A percentile compares a stretch with the other conserved stretches of the same genome.
phyloP scores from a whole-genome alignment of 441 rosid species.

The Rhodomyrtus psidioides region DNA sequence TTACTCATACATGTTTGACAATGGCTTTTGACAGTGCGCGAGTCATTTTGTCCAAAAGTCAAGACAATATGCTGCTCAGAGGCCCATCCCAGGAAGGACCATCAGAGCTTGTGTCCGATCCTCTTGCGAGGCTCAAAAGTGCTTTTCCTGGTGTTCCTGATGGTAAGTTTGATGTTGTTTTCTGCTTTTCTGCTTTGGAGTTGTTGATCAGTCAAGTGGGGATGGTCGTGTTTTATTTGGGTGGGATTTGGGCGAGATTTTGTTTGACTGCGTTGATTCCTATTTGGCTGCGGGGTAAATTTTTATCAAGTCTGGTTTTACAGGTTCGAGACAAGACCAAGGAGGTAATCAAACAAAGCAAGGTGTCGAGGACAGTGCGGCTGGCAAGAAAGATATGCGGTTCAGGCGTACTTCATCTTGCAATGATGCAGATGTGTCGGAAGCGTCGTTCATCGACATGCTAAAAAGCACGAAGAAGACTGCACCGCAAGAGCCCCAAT shows the following conservation, averaged over 20 bases:
- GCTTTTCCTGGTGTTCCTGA: conserved; percentile 16
- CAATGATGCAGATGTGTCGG: conserved; percentile 29
- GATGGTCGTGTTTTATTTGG: not conserved
- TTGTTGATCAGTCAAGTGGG: not conserved
- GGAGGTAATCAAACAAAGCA: conserved; percentile 14
- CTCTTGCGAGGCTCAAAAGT: conserved; percentile 20
- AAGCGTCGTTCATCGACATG: conserved; percentile 60
- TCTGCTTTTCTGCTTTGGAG: not conserved
- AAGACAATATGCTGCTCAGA: conserved; percentile 28
- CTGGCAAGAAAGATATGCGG: conserved; percentile 28
- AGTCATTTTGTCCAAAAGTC: conserved; percentile 31
- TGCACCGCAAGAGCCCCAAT: conserved; percentile 7
- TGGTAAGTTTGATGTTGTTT: conserved; percentile 12
- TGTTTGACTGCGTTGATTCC: not conserved
- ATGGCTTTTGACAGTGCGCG: conserved; percentile 19
- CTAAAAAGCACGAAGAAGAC: conserved; percentile 39
- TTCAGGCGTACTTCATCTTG: conserved; percentile 29
- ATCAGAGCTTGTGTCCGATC: conserved; percentile 26
- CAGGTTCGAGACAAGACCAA: conserved; percentile 21
- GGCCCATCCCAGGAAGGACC: conserved; percentile 46
- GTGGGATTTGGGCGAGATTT: not conserved
- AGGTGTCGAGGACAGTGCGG: conserved; percentile 3
- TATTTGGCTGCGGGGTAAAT: not conserved
- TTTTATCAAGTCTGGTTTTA: not conserved
- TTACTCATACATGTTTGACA: not conserved